Base-by-base conservation (phyloP, 257 asterid species). In the Rauvolfia tetraphylla region DNA sequence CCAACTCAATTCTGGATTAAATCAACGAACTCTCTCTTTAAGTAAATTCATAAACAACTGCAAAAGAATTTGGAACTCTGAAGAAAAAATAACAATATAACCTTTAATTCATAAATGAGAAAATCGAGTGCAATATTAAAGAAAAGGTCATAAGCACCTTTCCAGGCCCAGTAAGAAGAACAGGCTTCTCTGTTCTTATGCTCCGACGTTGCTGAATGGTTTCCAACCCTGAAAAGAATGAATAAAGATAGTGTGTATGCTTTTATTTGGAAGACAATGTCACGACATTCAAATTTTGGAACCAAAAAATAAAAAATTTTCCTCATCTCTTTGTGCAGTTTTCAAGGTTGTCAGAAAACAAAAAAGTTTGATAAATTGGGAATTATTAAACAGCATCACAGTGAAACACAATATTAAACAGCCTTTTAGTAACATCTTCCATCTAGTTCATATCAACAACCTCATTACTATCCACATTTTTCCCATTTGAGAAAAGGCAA, bases 151-250 rank as follows among this genome's bases (percentile, higher is more conserved):
- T 27, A 68, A 25, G 73, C 61, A 91, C 98, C 96, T 95, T 92
- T 73, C 99, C 99, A 17, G 99, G 99, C 17, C 99, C 98, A 22
- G 95, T 79, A 63, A 92, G 96, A 82, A 95, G 98, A 82, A 86
- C 83, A 58, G 99, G 97, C 85, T 92, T 92, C 80, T 89, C 98
- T 7, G 95, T 90, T 48, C 72, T 81, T 46, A 85, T 72, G 68
- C 91, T 89, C 13, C 98, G 95, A 7, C 99, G 90, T 84, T 84
- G 88, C 83, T 92, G 96, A 80, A 95, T 91, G 79, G 88, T 91
- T 83, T 85, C 90, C 82, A 95, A 71, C 75, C 99, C 98, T 92
- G 85, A 4, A 83, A 33, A 22, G 61, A 41, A 22, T 36, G 49
- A 38, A 38, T 13, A 38, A 36, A 67, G 31, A 67, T 7, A 2